Base-by-base conservation (phyloP, 257 asterid genomes). In the Prunella vulgaris region DNA sequence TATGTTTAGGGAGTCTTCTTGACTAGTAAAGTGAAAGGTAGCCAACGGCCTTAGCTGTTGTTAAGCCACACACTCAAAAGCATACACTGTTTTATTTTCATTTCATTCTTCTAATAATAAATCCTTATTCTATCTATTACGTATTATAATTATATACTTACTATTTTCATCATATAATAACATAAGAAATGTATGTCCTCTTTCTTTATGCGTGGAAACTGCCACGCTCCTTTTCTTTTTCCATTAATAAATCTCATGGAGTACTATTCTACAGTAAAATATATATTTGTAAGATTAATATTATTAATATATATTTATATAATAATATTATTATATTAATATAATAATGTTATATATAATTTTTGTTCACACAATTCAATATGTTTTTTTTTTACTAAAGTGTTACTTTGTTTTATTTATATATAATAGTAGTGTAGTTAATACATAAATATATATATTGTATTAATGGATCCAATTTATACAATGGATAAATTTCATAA, bases 21-120 rank as follows among this genome's bases (percentile, higher is more conserved):
- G 88, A 87, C 92, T 76, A 84, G 66, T 66, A 92, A 91, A 89
- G 90, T 78, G 80, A 89, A 89, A 83, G 93, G 74, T 67, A 74
- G 18, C 72, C 63, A 79, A 76, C 78, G 62, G 60, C 71, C 84
- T 80, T 59, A 21, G 58, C 66, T 52, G 60, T 76, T 73, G 78
- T 77, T 73, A 71, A 68, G n/a, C 27, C 60, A 74, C 69, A 76
- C 81, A 78, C 80, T 78, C 79, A 52, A 82, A 74, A 78, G 67
- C 62, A 63, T 37, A 59, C 42, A 60, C 40, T 9, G 7, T 12
- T 10, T 28, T 32, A 17, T 15, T 60, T 60, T 33, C 64, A 12
- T 69, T 40, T 60, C 13, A 65, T 70, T 3, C 9, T 33, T 33
- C 38, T 33, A 32, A 30, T 66, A 49, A 64, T 38, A 68, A 56